phyloP scores from a whole-genome alignment of 2,329 filamentous ascomycete species.

The Pseudocercospora cruenta region DNA sequence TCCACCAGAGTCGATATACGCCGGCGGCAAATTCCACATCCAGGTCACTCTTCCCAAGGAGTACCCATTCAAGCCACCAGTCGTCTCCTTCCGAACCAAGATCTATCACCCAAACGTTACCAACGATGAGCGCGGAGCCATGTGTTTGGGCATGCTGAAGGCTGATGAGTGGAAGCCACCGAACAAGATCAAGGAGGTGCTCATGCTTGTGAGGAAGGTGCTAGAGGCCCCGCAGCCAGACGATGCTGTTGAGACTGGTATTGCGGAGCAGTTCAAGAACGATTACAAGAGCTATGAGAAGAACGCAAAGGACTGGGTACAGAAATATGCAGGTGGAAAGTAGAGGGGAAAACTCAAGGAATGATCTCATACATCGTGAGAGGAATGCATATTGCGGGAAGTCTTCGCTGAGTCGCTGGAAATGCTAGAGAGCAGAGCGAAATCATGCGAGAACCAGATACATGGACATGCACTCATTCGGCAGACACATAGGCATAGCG shows the following conservation, averaged over 20 bases:
- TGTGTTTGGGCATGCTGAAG: conserved; percentile 84
- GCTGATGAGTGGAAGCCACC: conserved; percentile 90
- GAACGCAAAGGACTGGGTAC: conserved; percentile 73
- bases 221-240: conserved; percentile 82
- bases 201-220: conserved; percentile 75
- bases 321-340: conserved; percentile 63
- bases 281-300: conserved; percentile 72
- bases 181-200: conserved; percentile 73
- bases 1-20: conserved; percentile 66
- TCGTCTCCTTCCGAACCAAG: conserved; percentile 79
- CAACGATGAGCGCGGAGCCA: conserved; percentile 80
- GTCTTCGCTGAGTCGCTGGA: not conserved
- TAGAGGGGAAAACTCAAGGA: not conserved
- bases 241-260: conserved; percentile 83
- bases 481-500: not conserved
- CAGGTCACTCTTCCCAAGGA: conserved; percentile 72
- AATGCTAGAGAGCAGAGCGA: not conserved
- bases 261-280: conserved; percentile 80
- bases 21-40: conserved; percentile 74
- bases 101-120: conserved; percentile 96
- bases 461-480: not conserved
- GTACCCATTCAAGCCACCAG: conserved; percentile 89
- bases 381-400: no score
- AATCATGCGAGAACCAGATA: not conserved
- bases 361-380: no score